Evolutionary conservation across 441 rosid genomes (phyloP).

Genomic region (Theobroma grandiflorum): DNA sequence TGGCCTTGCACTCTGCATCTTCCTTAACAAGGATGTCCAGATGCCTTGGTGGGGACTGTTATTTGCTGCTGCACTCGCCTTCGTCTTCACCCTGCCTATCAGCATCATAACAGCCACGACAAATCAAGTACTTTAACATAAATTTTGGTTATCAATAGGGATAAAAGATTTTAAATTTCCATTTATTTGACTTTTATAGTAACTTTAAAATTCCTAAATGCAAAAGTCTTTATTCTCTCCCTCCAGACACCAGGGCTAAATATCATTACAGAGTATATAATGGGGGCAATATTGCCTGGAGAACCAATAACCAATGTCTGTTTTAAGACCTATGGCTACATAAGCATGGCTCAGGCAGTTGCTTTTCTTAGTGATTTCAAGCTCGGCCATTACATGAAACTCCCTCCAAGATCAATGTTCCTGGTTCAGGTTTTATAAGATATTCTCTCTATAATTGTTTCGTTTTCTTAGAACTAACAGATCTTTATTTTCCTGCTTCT

Average conservation of each 20-base stretch:
- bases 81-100: constrained; percentile 51
- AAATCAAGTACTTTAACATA: constrained; percentile 41
- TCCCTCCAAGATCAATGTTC: constrained; percentile 72
- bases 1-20: constrained; percentile 41
- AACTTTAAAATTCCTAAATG: background rate
- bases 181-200: background rate
- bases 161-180: background rate
- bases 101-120: constrained; percentile 55
- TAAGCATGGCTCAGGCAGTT: constrained; percentile 69
- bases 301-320: constrained; percentile 67
- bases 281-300: constrained; percentile 59
- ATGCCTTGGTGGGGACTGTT: constrained; percentile 60
- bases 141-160: background rate
- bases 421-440: constrained; percentile 54
- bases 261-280: constrained; percentile 60
- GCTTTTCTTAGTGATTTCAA: constrained; percentile 68
- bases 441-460: background rate
- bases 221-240: background rate
- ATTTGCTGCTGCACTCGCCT: constrained; percentile 47
- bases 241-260: constrained; percentile 63
- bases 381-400: constrained; percentile 78
- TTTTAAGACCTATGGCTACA: constrained; percentile 69
- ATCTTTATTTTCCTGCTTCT: background rate
- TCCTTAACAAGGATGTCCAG: constrained; percentile 44
- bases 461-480: background rate